These are phyloP conservation scores for Rosa multiflora DNA, from an alignment of 306 rosid genomes.

Conservation along the genomic window DNA sequence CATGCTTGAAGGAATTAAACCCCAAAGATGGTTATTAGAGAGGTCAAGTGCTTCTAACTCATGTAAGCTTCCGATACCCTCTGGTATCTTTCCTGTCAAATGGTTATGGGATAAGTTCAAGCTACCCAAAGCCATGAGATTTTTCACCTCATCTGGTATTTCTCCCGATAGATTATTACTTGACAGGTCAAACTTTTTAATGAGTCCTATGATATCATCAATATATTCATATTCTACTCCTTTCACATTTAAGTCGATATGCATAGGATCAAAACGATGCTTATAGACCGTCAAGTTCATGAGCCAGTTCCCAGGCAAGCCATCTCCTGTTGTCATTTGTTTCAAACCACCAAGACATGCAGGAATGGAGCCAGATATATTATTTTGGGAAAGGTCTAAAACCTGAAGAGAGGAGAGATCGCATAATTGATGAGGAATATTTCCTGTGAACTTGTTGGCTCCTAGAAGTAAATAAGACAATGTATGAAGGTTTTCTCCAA, in stretches of 20 bases:
- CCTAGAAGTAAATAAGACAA: too few species aligned
- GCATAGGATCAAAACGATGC: too few species aligned
- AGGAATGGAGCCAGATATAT: too few species aligned
- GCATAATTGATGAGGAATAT: too few species aligned
- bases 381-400: too few species aligned
- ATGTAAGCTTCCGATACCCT: neutral
- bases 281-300: too few species aligned
- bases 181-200: neutral
- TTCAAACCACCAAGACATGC: too few species aligned
- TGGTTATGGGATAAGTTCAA: conserved; percentile 8
- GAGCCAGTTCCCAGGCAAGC: too few species aligned
- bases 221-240: neutral
- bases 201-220: neutral
- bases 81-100: conserved; percentile 13
- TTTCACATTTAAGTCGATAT: neutral
- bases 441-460: too few species aligned
- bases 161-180: conserved; percentile 2
- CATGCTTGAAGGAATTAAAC: conserved; percentile 16
- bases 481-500: too few species aligned
- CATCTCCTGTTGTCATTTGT: too few species aligned
- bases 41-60: conserved; percentile 10
- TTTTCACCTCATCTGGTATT: neutral
- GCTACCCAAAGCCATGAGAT: neutral
- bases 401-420: too few species aligned
- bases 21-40: conserved; percentile 12